Percentiles rank a stretch among this genome's conserved stretches.
phyloP scores from a whole-genome alignment of 306 rosid genomes.

The Pyrus communis region DNA sequence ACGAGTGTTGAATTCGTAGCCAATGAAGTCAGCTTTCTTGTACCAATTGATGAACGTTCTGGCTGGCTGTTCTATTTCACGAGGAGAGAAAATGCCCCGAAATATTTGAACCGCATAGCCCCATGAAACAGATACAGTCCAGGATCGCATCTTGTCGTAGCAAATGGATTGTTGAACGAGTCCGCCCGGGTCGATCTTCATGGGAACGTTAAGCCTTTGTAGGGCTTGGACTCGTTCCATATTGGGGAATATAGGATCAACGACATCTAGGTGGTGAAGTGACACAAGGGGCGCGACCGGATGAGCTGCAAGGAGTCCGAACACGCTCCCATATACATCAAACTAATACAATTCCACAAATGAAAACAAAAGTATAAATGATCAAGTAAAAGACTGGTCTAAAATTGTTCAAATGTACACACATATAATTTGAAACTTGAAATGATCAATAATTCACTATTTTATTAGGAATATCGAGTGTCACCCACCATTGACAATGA shows the following conservation, averaged over 20 bases:
- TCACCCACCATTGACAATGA: background rate
- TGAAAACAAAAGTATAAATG: background rate
- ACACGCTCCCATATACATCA: constrained; percentile 63
- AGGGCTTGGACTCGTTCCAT: constrained; percentile 41
- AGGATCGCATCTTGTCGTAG: constrained; percentile 43
- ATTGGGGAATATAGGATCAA: constrained; percentile 63
- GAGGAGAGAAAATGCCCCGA: constrained; percentile 40
- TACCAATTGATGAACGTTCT: constrained; percentile 69
- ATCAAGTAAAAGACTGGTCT: background rate
- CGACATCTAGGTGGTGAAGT: constrained; percentile 68
- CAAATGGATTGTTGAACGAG: constrained; percentile 73
- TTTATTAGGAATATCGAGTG: too few relatives aligned
- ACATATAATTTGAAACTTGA: background rate
- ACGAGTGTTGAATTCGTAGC: constrained; percentile 52
- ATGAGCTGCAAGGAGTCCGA: constrained; percentile 76
- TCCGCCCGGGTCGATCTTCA: constrained; percentile 45
- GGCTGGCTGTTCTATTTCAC: constrained; percentile 61
- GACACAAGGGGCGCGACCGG: constrained; percentile 58
- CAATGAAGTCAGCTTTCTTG: constrained; percentile 33
- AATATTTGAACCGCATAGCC: constrained; percentile 70
- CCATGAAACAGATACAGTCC: constrained; percentile 74
- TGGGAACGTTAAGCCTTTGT: constrained; percentile 33
- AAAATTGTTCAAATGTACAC: background rate
- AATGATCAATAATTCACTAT: background rate
- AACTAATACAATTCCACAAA: constrained; percentile 26